Conservation (phyloP, 352 stramenopile species). For the Aphanomyces stellatus region DNA sequence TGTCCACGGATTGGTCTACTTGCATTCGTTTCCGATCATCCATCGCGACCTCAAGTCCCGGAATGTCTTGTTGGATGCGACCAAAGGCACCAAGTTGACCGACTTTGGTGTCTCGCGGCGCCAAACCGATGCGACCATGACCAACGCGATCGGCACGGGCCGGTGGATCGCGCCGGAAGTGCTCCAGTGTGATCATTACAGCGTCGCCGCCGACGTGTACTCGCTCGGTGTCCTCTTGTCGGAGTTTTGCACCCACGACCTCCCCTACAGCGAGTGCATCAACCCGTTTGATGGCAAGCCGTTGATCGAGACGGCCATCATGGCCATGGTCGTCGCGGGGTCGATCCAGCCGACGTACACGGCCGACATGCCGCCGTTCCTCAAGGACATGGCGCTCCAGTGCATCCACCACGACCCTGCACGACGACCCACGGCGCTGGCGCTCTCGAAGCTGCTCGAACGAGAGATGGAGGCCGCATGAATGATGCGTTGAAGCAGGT, state of each 20-base stretch:
- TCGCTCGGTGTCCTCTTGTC: not conserved
- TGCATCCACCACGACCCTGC: constrained; percentile 37
- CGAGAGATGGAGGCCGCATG: too few species aligned
- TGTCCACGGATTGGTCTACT: constrained; percentile 31
- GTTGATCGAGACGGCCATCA: constrained; percentile 36
- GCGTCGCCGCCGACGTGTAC: constrained; percentile 6
- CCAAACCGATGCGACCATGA: constrained; percentile 20
- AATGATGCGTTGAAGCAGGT: too few species aligned
- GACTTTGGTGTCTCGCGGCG: constrained; percentile 37
- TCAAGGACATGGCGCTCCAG: constrained; percentile 30
- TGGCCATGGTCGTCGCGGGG: constrained; percentile 44
- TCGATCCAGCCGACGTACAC: constrained; percentile 36
- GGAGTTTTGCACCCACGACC: constrained; percentile 6
- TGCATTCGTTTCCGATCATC: constrained; percentile 33
- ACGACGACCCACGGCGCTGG: too few species aligned
- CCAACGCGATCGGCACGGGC: constrained; percentile 2
- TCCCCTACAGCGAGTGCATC: not conserved
- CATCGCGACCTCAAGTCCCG: constrained; percentile 40
- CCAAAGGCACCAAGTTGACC: constrained; percentile 29
- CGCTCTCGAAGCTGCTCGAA: too few species aligned
- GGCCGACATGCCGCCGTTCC: constrained; percentile 28
- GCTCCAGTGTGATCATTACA: constrained; percentile 14
- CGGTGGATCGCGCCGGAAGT: constrained; percentile 16
- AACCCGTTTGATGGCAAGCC: constrained; percentile 9
- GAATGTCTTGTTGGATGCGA: constrained; percentile 32